Percentiles rank a stretch among this genome's conserved stretches.
These are phyloP conservation scores for Avena insularis DNA, from an alignment of 176 grass and related monocot genomes.

Conservation along the genomic window DNA sequence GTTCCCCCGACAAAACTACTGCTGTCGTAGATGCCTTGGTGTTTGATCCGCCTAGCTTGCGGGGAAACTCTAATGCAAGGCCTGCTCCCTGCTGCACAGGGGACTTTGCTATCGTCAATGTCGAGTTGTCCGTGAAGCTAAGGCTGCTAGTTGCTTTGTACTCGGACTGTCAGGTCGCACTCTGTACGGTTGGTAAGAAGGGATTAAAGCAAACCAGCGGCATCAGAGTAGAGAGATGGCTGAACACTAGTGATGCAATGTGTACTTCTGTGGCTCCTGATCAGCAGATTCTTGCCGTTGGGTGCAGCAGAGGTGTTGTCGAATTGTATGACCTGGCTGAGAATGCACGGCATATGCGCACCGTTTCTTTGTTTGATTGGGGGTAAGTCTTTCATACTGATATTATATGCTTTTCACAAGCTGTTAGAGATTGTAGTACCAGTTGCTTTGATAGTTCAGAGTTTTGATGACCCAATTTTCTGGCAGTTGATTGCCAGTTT, in stretches of 20 bases:
- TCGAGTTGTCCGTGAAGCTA: conserved; percentile 83
- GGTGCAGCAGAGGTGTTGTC: conserved; percentile 85
- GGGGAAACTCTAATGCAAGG: conserved; percentile 46
- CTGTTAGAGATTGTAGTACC: neutral
- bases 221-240: conserved; percentile 82
- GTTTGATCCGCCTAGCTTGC: conserved; percentile 54
- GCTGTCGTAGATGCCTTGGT: conserved; percentile 53
- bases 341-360: conserved; percentile 67
- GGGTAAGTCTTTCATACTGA: conserved; percentile 59
- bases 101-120: conserved; percentile 67
- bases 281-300: conserved; percentile 93
- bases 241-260: conserved; percentile 71
- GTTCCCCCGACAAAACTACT: conserved; percentile 57
- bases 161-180: conserved; percentile 79
- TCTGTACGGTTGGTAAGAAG: conserved; percentile 89
- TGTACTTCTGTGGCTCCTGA: conserved; percentile 91
- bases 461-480: conserved; percentile 23
- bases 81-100: conserved; percentile 65
- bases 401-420: neutral
- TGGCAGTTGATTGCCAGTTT: conserved; percentile 3
- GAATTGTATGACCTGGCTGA: conserved; percentile 95
- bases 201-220: conserved; percentile 69
- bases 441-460: conserved; percentile 18
- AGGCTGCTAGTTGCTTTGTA: conserved; percentile 80
- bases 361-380: conserved; percentile 95